Evolutionary conservation across 352 stramenopile species (phyloP).

Genomic region (Globisporangium apiculatum): DNA sequence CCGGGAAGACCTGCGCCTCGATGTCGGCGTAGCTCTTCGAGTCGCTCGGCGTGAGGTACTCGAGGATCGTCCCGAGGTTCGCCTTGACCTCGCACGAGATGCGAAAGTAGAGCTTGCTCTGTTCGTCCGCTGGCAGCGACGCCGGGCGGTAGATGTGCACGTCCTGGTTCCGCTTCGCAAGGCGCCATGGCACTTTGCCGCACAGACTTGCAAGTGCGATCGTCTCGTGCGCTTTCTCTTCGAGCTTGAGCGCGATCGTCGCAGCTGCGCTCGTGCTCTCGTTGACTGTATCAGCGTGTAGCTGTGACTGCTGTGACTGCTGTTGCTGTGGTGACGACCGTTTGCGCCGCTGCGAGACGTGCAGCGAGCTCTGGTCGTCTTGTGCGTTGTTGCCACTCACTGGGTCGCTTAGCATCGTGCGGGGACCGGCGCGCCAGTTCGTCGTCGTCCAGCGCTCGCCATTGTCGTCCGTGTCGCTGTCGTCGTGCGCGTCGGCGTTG

Average conservation of each 20-base stretch:
- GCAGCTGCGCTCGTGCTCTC: constrained; percentile 27
- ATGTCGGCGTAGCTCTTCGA: constrained; percentile 74
- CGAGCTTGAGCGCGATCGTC: constrained; percentile 51
- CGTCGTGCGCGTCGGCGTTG: neutral
- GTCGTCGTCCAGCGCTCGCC: constrained; percentile 19
- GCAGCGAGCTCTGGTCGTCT: constrained; percentile 7
- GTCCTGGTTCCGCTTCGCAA: constrained; percentile 73
- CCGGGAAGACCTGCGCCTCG: constrained; percentile 76
- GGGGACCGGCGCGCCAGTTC: constrained; percentile 8
- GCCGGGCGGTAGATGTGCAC: constrained; percentile 69
- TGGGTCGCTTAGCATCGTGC: constrained; percentile 10
- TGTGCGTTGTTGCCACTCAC: neutral
- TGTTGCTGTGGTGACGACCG: constrained; percentile 1
- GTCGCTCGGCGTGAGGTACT: constrained; percentile 66
- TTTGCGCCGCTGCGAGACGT: constrained; percentile 5
- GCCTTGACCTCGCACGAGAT: constrained; percentile 82
- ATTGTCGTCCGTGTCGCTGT: constrained; percentile 9
- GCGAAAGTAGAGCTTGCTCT: constrained; percentile 74
- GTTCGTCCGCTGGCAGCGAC: constrained; percentile 25
- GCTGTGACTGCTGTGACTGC: neutral
- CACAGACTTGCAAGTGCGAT: constrained; percentile 54
- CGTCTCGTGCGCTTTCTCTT: constrained; percentile 67
- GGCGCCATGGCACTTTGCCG: constrained; percentile 52
- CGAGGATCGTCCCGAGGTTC: constrained; percentile 69
- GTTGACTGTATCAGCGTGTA: neutral